Evolutionary conservation across 371 early-diverging fungal species (phyloP).

Genomic region (Entomophthora muscae): DNA sequence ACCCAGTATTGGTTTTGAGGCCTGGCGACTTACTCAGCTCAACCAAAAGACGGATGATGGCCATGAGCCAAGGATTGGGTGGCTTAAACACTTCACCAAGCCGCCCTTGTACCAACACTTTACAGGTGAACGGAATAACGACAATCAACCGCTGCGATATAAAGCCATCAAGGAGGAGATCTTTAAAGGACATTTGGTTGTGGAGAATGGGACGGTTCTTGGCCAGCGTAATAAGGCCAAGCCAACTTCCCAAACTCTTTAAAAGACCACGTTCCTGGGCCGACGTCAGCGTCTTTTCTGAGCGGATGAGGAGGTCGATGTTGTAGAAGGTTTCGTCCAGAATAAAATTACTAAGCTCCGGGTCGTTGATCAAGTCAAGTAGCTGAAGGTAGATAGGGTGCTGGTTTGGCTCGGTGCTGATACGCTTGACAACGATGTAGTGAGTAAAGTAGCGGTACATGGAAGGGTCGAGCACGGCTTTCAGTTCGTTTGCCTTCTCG

Average conservation of each 20-base stretch:
- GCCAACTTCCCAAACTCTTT: slow-evolving; percentile 93
- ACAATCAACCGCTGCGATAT: slow-evolving; percentile 73
- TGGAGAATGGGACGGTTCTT: slow-evolving; percentile 84
- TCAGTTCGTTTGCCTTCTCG: slow-evolving; percentile 60
- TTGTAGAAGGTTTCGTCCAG: slow-evolving; percentile 76
- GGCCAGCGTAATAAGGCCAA: slow-evolving; percentile 91
- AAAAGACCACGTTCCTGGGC: slow-evolving; percentile 73
- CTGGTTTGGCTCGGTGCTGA: slow-evolving; percentile 87
- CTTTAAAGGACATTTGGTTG: slow-evolving; percentile 83
- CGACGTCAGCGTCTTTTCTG: slow-evolving; percentile 80
- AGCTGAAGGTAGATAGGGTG: slow-evolving; percentile 72
- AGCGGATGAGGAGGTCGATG: slow-evolving; percentile 71
- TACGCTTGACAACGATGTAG: slow-evolving; percentile 84
- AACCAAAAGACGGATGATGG: slow-evolving; percentile 69
- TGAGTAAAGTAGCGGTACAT: slow-evolving; percentile 79
- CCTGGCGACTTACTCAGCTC: slow-evolving; percentile 88
- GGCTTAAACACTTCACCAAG: slow-evolving; percentile 77
- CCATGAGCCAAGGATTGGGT: slow-evolving; percentile 97
- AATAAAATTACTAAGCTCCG: slow-evolving; percentile 42
- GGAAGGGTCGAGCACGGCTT: slow-evolving; percentile 35
- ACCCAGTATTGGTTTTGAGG: slow-evolving; percentile 82
- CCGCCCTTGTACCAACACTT: slow-evolving; percentile 77
- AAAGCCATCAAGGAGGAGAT: slow-evolving; percentile 78
- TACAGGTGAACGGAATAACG: slow-evolving; percentile 95
- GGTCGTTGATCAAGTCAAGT: slow-evolving; percentile 44